Evolutionary conservation across 495 filamentous ascomycete genomes (phyloP).

Genomic region (Bombardia bombarda): DNA sequence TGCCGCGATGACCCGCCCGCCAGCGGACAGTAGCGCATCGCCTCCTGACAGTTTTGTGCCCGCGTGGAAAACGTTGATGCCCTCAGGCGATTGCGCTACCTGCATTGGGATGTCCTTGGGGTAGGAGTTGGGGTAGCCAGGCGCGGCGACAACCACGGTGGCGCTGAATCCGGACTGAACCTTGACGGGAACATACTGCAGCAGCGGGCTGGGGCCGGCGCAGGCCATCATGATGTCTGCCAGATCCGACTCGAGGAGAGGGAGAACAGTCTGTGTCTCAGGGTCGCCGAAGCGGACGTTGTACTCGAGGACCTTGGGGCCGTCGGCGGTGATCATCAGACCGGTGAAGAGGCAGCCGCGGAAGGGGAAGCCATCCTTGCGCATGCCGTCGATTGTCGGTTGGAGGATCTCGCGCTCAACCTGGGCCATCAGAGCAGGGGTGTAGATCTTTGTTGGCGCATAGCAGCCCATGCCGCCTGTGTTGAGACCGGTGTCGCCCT

Average conservation of each 20-base stretch:
- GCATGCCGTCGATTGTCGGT: conserved; percentile 87
- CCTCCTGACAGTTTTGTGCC: conserved; percentile 60
- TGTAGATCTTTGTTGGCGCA: conserved; percentile 78
- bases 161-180: conserved; percentile 63
- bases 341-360: conserved; percentile 89
- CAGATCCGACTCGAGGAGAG: conserved; percentile 80
- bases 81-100: conserved; percentile 28
- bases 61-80: conserved; percentile 82
- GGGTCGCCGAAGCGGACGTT: conserved; percentile 96
- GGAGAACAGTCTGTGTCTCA: conserved; percentile 87
- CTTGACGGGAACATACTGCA: conserved; percentile 62
- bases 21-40: conserved; percentile 61
- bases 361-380: conserved; percentile 70
- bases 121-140: conserved; percentile 90
- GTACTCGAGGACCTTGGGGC: conserved; percentile 90
- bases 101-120: conserved; percentile 73
- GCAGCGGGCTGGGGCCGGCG: conserved; percentile 60
- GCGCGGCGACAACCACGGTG: conserved; percentile 89
- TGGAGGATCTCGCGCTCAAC: conserved; percentile 77
- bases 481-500: conserved; percentile 87
- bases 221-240: conserved; percentile 88
- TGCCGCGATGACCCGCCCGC: conserved; percentile 86
- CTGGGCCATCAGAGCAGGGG: conserved; percentile 61
- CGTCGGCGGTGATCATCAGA: conserved; percentile 84
- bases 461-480: conserved; percentile 99